Evolutionary conservation across 2,329 filamentous ascomycete species (phyloP).

Genomic region (Fusarium tupiense): DNA sequence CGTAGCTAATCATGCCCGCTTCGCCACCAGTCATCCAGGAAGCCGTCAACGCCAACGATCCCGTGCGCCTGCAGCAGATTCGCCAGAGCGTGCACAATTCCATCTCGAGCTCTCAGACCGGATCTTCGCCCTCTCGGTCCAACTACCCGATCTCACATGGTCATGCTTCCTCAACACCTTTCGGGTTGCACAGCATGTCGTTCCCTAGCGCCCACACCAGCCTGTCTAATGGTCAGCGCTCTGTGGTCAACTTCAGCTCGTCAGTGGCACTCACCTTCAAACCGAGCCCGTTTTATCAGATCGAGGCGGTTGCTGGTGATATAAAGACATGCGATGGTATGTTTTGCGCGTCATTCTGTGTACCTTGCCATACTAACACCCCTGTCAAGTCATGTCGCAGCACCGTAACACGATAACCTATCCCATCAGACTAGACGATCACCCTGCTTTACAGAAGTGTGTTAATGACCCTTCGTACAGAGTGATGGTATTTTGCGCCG

Average conservation of each 20-base stretch:
- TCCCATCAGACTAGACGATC: slow-evolving; percentile 59
- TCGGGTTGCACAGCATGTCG: slow-evolving; percentile 33
- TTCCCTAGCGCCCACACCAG: slow-evolving; percentile 30
- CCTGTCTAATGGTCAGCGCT: slow-evolving; percentile 35
- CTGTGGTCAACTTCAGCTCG: slow-evolving; percentile 19
- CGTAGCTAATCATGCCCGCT: slow-evolving; percentile 19
- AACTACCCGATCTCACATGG: slow-evolving; percentile 24
- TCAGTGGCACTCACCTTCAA: slow-evolving; percentile 58
- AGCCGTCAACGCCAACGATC: slow-evolving; percentile 50
- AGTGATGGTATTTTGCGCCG: slow-evolving; percentile 86
- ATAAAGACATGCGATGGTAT: slow-evolving; percentile 78
- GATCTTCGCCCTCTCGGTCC: slow-evolving; percentile 29
- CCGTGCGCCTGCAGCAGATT: slow-evolving; percentile 55
- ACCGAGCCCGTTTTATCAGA: slow-evolving; percentile 84
- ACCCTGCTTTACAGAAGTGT: slow-evolving; percentile 64
- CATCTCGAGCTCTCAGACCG: slow-evolving; percentile 42
- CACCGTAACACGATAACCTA: slow-evolving; percentile 61
- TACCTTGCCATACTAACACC: slow-evolving; percentile 8
- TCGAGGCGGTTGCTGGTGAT: slow-evolving; percentile 71
- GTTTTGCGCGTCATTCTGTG: slow-evolving; percentile 40
- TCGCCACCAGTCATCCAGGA: slow-evolving; percentile 54
- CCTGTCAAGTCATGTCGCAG: slow-evolving; percentile 61
- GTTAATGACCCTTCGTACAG: slow-evolving; percentile 69
- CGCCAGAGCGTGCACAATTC: slow-evolving; percentile 54
- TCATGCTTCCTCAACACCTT: slow-evolving; percentile 13